Evolutionary conservation across 2,329 filamentous ascomycete species (phyloP).

Genomic region (Scleromitrula shiraiana): DNA sequence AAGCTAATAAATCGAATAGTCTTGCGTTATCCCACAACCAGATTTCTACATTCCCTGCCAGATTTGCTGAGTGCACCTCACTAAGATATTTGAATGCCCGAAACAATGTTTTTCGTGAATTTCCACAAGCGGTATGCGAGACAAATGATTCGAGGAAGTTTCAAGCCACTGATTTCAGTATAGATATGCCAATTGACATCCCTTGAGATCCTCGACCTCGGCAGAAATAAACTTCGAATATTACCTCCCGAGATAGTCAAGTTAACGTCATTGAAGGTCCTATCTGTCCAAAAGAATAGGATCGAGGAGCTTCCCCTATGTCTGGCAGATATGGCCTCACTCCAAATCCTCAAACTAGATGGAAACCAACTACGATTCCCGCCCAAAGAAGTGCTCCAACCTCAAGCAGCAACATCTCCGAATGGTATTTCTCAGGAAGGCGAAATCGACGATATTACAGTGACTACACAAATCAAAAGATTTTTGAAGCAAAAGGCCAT

Average conservation of each 20-base stretch:
- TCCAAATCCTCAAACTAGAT: slow-evolving; percentile 83
- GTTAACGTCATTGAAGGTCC: slow-evolving; percentile 77
- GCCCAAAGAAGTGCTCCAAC: slow-evolving; percentile 58
- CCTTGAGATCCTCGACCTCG: slow-evolving; percentile 87
- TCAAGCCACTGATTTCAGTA: slow-evolving; percentile 12
- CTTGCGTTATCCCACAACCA: slow-evolving; percentile 77
- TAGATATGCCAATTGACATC: slow-evolving; percentile 80
- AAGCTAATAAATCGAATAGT: slow-evolving; percentile 36
- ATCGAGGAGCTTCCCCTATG: slow-evolving; percentile 78
- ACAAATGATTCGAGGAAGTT: not conserved
- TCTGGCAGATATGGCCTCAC: slow-evolving; percentile 79
- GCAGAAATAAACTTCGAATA: slow-evolving; percentile 72
- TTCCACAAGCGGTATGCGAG: slow-evolving; percentile 52
- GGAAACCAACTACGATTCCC: slow-evolving; percentile 82
- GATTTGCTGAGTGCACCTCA: slow-evolving; percentile 69
- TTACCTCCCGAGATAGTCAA: slow-evolving; percentile 74
- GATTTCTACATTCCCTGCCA: slow-evolving; percentile 57
- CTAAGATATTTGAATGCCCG: slow-evolving; percentile 74
- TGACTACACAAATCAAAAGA: slow-evolving; percentile 55
- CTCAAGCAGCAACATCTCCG: slow-evolving; percentile 46
- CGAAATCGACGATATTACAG: slow-evolving; percentile 53
- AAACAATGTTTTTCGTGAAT: slow-evolving; percentile 64
- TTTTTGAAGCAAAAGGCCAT: slow-evolving; percentile 44
- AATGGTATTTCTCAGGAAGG: slow-evolving; percentile 44
- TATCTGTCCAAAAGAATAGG: slow-evolving; percentile 80